Percentiles rank a stretch among this genome's conserved stretches.
These are phyloP conservation scores for Garcia nutans DNA, from an alignment of 345 rosid species.

Conservation along the genomic window DNA sequence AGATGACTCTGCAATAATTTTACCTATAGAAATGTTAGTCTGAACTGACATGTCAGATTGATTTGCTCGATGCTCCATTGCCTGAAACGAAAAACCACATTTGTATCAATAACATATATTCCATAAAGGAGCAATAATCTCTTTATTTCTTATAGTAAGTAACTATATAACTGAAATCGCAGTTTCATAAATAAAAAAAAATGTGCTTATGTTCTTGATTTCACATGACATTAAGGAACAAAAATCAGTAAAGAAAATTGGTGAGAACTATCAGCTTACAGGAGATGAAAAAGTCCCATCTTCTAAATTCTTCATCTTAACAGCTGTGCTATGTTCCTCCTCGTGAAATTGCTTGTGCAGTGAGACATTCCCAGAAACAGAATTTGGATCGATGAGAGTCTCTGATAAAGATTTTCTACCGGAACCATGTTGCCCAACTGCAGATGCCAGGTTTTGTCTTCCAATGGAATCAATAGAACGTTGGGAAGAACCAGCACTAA, in stretches of 20 bases:
- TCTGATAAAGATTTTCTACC: constrained; percentile 92
- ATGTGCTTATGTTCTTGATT: neutral
- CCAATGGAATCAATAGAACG: constrained; percentile 54
- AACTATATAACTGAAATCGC: neutral
- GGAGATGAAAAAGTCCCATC: constrained; percentile 44
- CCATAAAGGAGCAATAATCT: neutral
- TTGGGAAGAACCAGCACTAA: constrained; percentile 55
- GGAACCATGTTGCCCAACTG: constrained; percentile 82
- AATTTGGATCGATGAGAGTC: constrained; percentile 49
- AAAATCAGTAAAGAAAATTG: neutral
- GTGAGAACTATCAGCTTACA: constrained; percentile 32
- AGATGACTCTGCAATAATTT: constrained; percentile 44
- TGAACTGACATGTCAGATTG: constrained; percentile 36
- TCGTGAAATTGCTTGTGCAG: constrained; percentile 75
- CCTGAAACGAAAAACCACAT: constrained; percentile 43
- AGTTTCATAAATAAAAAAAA: neutral
- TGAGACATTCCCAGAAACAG: constrained; percentile 70
- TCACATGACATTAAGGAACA: neutral
- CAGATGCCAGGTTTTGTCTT: constrained; percentile 73
- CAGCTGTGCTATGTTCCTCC: constrained; percentile 49
- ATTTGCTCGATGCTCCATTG: constrained; percentile 38
- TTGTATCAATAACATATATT: constrained; percentile 3
- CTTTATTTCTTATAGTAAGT: neutral
- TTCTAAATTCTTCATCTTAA: constrained; percentile 52
- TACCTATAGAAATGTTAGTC: constrained; percentile 38